Evolutionary conservation across 352 stramenopile species (phyloP), one percentile per base, ranked within the genome.

Genomic region (Phytophthora sojae): DNA sequence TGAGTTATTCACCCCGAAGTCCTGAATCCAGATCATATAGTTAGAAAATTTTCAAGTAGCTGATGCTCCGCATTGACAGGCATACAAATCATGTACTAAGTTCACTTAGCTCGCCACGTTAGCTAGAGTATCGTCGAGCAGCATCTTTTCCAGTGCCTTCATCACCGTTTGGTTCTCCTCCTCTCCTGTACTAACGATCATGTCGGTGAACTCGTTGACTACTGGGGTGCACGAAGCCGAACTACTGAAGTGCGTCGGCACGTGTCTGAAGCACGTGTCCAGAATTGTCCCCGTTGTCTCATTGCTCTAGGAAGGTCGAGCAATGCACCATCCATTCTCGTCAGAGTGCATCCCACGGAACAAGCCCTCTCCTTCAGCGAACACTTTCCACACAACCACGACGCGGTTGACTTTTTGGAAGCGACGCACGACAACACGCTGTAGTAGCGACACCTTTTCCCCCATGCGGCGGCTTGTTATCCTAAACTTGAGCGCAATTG

Each of bases 311-410:
- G 61, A 64, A 14, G 75, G 62, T 17, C 56, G 53, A 26, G 56
- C 21, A 5, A 79, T 26, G 15, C 61, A 73, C 73, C 76, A 83
- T 0, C 76, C 76, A 6, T 62, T 80, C 44, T 81, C 61, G 25
- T 81, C 69, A 0, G 73, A 77, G 30, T 77, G 59, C 59, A 83
- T 66, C 0, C 76, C 73, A 14, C 45, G 58, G 30, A 73, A 77
- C 0, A 73, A 1, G 0, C 73, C 76, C 47, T 81, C 76, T 0
- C 65, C 76, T 54, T 93, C 77, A 25, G 86, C 79, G 57, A 89
- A 78, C 19, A 85, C 58, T 23, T 75, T 81, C 83, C 83, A 93
- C 26, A 90, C 79, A n/a, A 90, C 63, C 26, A 93, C 79, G 2
- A 88, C 66, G 39, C 83, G 80, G 45, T 85, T 71, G 6, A 54